phyloP scores from a whole-genome alignment of 2,329 filamentous ascomycete genomes.

The Gaeumannomyces tritici region DNA sequence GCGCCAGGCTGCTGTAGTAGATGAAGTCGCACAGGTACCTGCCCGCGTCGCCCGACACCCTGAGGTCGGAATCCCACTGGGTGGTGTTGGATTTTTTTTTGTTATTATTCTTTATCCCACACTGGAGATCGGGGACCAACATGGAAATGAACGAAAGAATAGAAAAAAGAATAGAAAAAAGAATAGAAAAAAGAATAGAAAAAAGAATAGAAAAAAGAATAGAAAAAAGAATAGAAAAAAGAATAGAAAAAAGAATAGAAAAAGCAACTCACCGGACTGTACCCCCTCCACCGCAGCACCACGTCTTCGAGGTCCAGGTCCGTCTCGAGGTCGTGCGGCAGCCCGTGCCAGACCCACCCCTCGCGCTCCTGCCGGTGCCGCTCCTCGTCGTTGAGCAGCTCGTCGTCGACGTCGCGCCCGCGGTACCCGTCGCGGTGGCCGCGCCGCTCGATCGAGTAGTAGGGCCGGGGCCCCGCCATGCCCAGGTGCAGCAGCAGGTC shows the following conservation, averaged over 20 bases:
- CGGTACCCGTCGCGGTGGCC: slow-evolving; percentile 65
- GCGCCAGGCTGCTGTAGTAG: slow-evolving; percentile 59
- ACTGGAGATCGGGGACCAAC: neutral
- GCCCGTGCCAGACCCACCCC: slow-evolving; percentile 44
- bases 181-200: too few species aligned
- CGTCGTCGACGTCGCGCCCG: slow-evolving; percentile 60
- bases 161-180: too few species aligned
- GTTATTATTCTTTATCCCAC: neutral
- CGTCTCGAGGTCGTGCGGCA: slow-evolving; percentile 46
- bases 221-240: too few species aligned
- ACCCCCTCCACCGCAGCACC: slow-evolving; percentile 41
- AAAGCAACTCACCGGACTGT: slow-evolving; percentile 30
- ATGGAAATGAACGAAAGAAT: too few species aligned
- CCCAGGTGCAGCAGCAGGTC: slow-evolving; percentile 72
- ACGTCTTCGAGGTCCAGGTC: slow-evolving; percentile 50
- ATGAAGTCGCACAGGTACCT: slow-evolving; percentile 72
- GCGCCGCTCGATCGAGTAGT: slow-evolving; percentile 62
- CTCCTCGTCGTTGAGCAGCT: slow-evolving; percentile 42
- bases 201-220: too few species aligned
- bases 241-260: too few species aligned
- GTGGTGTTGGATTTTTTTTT: too few species aligned
- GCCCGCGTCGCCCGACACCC: slow-evolving; percentile 61
- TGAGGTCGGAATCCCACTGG: slow-evolving; percentile 31
- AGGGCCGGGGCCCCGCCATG: slow-evolving; percentile 56
- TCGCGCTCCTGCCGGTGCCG: slow-evolving; percentile 17